Evolutionary conservation across 768 basidiomycete species (phyloP).

Genomic region (Mrakia hoshinonis): DNA sequence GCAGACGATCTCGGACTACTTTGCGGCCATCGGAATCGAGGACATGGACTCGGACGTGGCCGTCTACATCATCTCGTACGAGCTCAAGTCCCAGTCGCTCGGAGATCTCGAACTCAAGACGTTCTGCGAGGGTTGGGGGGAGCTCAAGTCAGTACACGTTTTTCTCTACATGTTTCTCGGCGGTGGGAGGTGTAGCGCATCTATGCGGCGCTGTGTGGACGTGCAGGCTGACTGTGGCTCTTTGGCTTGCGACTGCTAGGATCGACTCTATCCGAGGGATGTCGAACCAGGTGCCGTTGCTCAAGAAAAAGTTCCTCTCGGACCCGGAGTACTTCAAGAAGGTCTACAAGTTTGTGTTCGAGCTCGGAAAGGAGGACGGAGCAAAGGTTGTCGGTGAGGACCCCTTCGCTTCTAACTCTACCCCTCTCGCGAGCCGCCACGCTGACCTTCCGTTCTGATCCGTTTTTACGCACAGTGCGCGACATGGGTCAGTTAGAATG

Average conservation of each 20-base stretch:
- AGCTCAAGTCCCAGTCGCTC: slow-evolving; percentile 39
- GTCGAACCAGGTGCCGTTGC: slow-evolving; percentile 34
- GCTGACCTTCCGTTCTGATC: neutral
- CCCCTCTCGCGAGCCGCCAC: neutral
- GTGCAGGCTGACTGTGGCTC: neutral
- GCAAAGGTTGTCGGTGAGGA: slow-evolving; percentile 32
- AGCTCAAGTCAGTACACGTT: slow-evolving; percentile 33
- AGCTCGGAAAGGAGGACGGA: slow-evolving; percentile 37
- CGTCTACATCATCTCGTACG: slow-evolving; percentile 40
- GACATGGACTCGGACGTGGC: slow-evolving; percentile 36
- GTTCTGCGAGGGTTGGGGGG: slow-evolving; percentile 37
- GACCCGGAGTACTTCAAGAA: slow-evolving; percentile 42
- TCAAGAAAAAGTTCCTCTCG: slow-evolving; percentile 35
- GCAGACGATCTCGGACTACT: slow-evolving; percentile 39
- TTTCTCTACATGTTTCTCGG: neutral
- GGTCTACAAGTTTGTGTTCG: slow-evolving; percentile 40
- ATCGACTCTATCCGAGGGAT: slow-evolving; percentile 39
- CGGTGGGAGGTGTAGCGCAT: neutral
- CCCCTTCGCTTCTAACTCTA: neutral
- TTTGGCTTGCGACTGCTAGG: slow-evolving; percentile 26
- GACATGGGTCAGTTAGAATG: slow-evolving; percentile 35
- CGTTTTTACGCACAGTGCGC: slow-evolving; percentile 32
- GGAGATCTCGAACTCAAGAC: slow-evolving; percentile 39
- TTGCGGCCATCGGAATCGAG: slow-evolving; percentile 37
- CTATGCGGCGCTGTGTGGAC: neutral